Percentiles rank a stretch among this genome's conserved stretches.
Evolutionary conservation across 2,329 filamentous ascomycete genomes (phyloP).

Genomic region (Fusarium torulosum): DNA sequence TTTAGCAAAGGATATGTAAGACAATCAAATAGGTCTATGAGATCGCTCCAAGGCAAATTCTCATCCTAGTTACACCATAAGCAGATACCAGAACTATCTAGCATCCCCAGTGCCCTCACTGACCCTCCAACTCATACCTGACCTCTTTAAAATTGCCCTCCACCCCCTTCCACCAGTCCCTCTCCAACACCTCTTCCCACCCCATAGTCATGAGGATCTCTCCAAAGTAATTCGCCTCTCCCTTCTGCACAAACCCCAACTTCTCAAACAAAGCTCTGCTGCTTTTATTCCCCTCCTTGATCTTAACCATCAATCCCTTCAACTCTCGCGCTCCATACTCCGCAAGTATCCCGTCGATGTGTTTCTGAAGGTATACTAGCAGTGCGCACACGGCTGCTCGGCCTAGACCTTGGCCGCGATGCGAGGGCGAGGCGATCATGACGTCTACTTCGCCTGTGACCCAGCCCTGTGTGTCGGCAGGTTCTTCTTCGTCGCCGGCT

Average conservation of each 20-base stretch:
- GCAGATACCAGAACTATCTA: neutral
- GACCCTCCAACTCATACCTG: conserved; percentile 30
- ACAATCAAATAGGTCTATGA: no score
- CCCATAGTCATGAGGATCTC: conserved; percentile 66
- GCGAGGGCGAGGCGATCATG: conserved; percentile 77
- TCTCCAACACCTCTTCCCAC: conserved; percentile 46
- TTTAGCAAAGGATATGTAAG: no score
- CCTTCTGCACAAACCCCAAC: conserved; percentile 65
- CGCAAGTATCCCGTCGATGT: conserved; percentile 66
- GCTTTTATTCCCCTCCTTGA: conserved; percentile 66
- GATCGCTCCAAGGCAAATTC: no score
- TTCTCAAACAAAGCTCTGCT: conserved; percentile 66
- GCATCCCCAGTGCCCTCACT: neutral
- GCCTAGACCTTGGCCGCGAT: conserved; percentile 75
- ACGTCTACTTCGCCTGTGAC: conserved; percentile 82
- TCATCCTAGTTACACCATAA: no score
- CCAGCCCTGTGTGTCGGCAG: conserved; percentile 28
- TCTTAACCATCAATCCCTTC: conserved; percentile 66
- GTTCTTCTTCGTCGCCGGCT: conserved; percentile 58
- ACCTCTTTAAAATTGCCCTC: conserved; percentile 43
- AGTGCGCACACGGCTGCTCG: conserved; percentile 75
- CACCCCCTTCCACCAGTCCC: conserved; percentile 43
- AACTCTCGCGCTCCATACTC: conserved; percentile 54
- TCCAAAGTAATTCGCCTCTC: conserved; percentile 69
- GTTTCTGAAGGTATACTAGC: conserved; percentile 72